Evolutionary conservation across 2,329 filamentous ascomycete species (phyloP), one percentile per base, ranked within the genome.

Genomic region (Stachybotrys chlorohalonatus): DNA sequence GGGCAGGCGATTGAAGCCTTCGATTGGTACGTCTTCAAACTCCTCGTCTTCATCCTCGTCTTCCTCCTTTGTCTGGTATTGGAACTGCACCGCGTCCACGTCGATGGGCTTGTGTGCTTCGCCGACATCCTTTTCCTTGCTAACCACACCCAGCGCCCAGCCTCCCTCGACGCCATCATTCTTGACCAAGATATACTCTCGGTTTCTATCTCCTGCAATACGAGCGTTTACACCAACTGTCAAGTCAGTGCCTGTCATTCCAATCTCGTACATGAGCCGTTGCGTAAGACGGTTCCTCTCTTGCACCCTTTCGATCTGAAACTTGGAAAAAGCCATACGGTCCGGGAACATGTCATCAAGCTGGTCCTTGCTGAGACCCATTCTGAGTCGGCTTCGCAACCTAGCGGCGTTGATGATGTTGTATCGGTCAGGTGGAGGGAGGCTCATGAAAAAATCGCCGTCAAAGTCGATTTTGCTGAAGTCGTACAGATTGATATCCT

Each of bases 391-490:
- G 68, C 90, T 96, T 55, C 94, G 80, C 57, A 99, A 68, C 57
- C 94, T 81, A 1, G 95, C 94, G 1, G 95, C 94, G 66, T 99
- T 99, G 24, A 99, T 74, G 53, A 99, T 99, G 63, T 97, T 97
- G 75, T 99, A 99, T 51, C 93, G 84, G 73, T 99, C 94, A 2
- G 87, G 86, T 1, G 91, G 80, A 0, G 95, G 94, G 55, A 99
- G 72, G 67, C 90, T 96, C 68, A 88, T 83, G 73, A 99, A 99
- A 71, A 99, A 99, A 11, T 93, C 85, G 60, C 92, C 90, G 60
- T 97, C 89, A 64, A 97, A 99, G 67, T 99, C 94, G 63, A 99
- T 99, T 72, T 97, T 97, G 66, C 89, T 95, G 67, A 99, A 99
- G 71, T 97, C 93, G 70, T 97, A 97, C 6, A 92, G 72, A 60